Base-by-base conservation (phyloP, 2,329 filamentous ascomycete genomes). In the Cyphellophora europaea region DNA sequence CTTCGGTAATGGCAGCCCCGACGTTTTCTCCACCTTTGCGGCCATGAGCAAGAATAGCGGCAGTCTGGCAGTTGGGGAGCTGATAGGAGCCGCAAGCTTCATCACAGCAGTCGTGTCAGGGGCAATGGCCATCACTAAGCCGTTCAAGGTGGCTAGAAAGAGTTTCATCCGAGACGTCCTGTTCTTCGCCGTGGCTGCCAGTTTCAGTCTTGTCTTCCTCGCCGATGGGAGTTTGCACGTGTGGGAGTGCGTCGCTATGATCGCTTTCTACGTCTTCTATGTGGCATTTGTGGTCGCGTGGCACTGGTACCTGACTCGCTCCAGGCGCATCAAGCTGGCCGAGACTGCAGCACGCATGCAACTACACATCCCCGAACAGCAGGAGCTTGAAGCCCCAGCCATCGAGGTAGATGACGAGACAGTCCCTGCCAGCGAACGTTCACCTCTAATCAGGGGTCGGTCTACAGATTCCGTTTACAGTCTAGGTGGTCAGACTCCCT, bases 11-110 rank as follows among this genome's bases (percentile, higher is more conserved):
- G 91, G 91, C 34, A 96, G 89, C 42, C 91, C 91, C 2, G 91
- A 98, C 59, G 88, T 98, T 30, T 98, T 98, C 60, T 95, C 88
- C 47, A 98, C 91, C 2, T 96, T 98, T 62, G 91, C 91, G 11
- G 93, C 91, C 48, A 96, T 98, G 86, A 80, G 79, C 52, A 94
- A 88, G 15, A 86, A 96, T 53, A 95, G 88, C 55, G 89, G 89
- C n/a, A 93, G 88, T 63, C 74, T 98, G 69, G 91, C 91, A 1
- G 78, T 98, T 27, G 91, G 91, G 30, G 91, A 98, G 63, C 69
- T 98, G 33, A 86, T 98, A 35, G 91, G 91, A 19, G 91, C 91
- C 8, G 91, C 91, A 19, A 79, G 85, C 44, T 98, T 98, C 62
- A 98, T 98, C 57, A 93, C 88, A 1, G 83, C 88, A 2, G 89